Evolutionary conservation across 306 rosid species (phyloP), one percentile per base, ranked within the genome.

Genomic region (Castanospermum australe): DNA sequence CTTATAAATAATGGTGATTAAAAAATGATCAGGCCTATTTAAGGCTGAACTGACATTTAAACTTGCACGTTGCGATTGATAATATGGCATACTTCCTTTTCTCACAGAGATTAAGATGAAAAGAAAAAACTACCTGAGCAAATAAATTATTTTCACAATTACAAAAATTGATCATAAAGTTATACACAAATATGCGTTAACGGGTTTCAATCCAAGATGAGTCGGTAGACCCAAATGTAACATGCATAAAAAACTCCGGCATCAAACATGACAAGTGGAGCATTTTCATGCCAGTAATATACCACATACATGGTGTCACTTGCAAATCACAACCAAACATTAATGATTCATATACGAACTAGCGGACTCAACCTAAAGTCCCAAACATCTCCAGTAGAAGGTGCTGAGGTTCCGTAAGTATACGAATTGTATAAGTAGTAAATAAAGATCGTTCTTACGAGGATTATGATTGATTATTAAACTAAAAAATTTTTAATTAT

Each of bases 381-480:
- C 92, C 93, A 88, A 95, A 95, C 94, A 91, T 91, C 83, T 91
- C 97, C 87, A 89, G 82, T 75, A 95, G 98, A 75, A 95, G n/a
- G n/a, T n/a, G n/a, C n/a, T n/a, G n/a, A n/a, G n/a, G n/a, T n/a
- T n/a, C n/a, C n/a, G n/a, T n/a, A n/a, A n/a, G n/a, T n/a, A n/a
- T n/a, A n/a, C n/a, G n/a, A n/a, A n/a, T n/a, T n/a, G n/a, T n/a
- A n/a, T n/a, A n/a, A n/a, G n/a, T n/a, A n/a, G n/a, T n/a, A n/a
- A n/a, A n/a, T n/a, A n/a, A n/a, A n/a, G n/a, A n/a, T n/a, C n/a
- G n/a, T n/a, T n/a, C n/a, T n/a, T n/a, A n/a, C n/a, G n/a, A n/a
- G n/a, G n/a, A n/a, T n/a, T n/a, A n/a, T n/a, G n/a, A n/a, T n/a
- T n/a, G n/a, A n/a, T n/a, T n/a, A n/a, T n/a, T n/a, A n/a, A n/a